Conservation (phyloP, 2,329 filamentous ascomycete genomes). For the Colletotrichum salicis region DNA sequence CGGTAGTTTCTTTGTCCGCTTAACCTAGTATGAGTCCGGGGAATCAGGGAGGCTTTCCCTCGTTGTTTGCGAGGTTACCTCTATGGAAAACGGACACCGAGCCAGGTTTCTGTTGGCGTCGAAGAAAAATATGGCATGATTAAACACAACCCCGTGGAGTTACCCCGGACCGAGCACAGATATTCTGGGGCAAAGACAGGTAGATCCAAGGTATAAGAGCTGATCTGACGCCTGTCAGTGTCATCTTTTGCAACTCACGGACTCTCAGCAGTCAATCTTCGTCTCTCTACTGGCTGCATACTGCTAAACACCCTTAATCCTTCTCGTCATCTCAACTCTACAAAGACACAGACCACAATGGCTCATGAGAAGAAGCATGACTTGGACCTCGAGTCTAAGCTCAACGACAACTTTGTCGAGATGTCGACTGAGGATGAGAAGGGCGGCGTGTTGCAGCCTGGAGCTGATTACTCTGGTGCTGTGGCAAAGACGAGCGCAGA, state of each 20-base stretch:
- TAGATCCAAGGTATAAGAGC: slow-evolving; percentile 10
- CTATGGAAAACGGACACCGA: background rate
- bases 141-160: slow-evolving; percentile 20
- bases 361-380: slow-evolving; percentile 19
- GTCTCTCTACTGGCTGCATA: no score
- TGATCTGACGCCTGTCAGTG: background rate
- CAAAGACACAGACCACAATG: background rate
- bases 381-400: slow-evolving; percentile 40
- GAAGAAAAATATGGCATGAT: slow-evolving; percentile 8
- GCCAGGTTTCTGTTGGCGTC: background rate
- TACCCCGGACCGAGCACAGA: slow-evolving; percentile 16
- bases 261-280: background rate
- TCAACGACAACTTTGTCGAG: slow-evolving; percentile 40
- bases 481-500: slow-evolving; percentile 45
- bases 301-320: background rate
- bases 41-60: background rate
- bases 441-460: slow-evolving; percentile 37
- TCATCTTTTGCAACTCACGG: slow-evolving; percentile 4
- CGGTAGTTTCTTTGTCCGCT: slow-evolving; percentile 26
- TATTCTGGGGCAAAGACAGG: background rate
- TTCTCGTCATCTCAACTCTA: background rate
- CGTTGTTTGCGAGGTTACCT: background rate
- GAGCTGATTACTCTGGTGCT: slow-evolving; percentile 48
- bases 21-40: background rate
- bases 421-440: slow-evolving; percentile 39